These are phyloP conservation scores for Colletotrichum shisoi DNA, from an alignment of 2,329 filamentous ascomycete species.

Conservation along the genomic window DNA sequence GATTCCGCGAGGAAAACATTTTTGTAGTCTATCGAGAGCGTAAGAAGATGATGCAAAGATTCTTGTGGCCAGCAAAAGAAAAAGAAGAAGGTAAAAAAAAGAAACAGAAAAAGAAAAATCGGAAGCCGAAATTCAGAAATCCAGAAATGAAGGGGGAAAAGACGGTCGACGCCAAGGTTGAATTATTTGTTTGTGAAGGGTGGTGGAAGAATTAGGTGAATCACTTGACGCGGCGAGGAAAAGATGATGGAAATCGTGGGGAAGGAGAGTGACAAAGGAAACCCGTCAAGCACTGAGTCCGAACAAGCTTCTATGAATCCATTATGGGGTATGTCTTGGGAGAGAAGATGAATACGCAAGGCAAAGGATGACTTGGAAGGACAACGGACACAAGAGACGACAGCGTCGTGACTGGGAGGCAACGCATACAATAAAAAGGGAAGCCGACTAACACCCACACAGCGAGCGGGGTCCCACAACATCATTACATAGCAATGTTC, in stretches of 20 bases:
- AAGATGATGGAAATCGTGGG: constrained; percentile 13
- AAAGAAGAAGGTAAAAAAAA: not conserved
- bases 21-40: constrained; percentile 45
- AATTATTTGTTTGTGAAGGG: constrained; percentile 19
- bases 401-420: constrained; percentile 16
- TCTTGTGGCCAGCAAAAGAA: constrained; percentile 31
- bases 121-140: not conserved
- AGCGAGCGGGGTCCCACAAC: not conserved
- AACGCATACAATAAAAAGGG: constrained; percentile 34
- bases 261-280: constrained; percentile 40
- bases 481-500: too few species aligned
- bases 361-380: constrained; percentile 16
- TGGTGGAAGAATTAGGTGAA: constrained; percentile 34
- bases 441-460: constrained; percentile 31
- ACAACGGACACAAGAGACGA: constrained; percentile 3
- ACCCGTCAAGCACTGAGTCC: constrained; percentile 35
- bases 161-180: constrained; percentile 4
- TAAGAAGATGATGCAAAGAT: constrained; percentile 27
- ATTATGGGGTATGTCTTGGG: constrained; percentile 31
- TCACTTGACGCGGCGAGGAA: constrained; percentile 25
- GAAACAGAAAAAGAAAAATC: not conserved
- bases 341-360: constrained; percentile 22
- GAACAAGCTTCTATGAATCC: constrained; percentile 39
- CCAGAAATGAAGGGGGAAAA: not conserved
- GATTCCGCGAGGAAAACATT: constrained; percentile 51